phyloP scores from a whole-genome alignment of 1,139 yeast genomes.

The Lodderomyces metapsilosis region DNA sequence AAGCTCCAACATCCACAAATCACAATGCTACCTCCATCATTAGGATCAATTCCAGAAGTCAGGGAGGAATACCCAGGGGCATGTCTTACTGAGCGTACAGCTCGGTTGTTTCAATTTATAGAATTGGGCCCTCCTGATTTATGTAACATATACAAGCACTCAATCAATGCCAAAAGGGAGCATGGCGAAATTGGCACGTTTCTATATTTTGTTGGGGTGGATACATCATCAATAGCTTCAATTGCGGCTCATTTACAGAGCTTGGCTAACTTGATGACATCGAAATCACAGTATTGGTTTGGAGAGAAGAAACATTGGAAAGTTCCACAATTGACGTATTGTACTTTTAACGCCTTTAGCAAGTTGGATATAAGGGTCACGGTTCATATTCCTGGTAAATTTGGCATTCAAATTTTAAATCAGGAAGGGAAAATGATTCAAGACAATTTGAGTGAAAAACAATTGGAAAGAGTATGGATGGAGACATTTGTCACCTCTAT shows the following conservation, averaged over 20 bases:
- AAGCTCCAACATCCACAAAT: constrained; percentile 2
- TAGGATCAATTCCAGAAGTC: constrained; percentile 52
- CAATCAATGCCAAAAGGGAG: constrained; percentile 36
- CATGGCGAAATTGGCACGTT: constrained; percentile 49
- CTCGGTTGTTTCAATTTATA: constrained; percentile 43
- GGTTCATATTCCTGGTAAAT: constrained; percentile 65
- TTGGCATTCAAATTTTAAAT: constrained; percentile 46
- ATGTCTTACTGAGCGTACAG: constrained; percentile 51
- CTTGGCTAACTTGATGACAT: constrained; percentile 67
- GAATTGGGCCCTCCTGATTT: constrained; percentile 91
- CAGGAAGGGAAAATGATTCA: constrained; percentile 44
- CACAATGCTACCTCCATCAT: constrained; percentile 40
- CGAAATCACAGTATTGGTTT: constrained; percentile 57
- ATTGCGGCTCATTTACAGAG: constrained; percentile 75
- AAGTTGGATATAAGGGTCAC: constrained; percentile 69
- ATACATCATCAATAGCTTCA: constrained; percentile 56
- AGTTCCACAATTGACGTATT: constrained; percentile 62
- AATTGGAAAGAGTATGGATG: constrained; percentile 49
- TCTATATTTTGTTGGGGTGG: constrained; percentile 57
- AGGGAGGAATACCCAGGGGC: constrained; percentile 52
- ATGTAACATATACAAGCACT: constrained; percentile 62
- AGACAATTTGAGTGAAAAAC: constrained; percentile 35
- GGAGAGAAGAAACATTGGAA: constrained; percentile 72
- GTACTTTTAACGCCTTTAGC: constrained; percentile 56
- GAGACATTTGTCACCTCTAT: constrained; percentile 69